Evolutionary conservation across 2,329 filamentous ascomycete genomes (phyloP), one percentile per base, ranked within the genome.

Genomic region (Trichoderma sp.): DNA sequence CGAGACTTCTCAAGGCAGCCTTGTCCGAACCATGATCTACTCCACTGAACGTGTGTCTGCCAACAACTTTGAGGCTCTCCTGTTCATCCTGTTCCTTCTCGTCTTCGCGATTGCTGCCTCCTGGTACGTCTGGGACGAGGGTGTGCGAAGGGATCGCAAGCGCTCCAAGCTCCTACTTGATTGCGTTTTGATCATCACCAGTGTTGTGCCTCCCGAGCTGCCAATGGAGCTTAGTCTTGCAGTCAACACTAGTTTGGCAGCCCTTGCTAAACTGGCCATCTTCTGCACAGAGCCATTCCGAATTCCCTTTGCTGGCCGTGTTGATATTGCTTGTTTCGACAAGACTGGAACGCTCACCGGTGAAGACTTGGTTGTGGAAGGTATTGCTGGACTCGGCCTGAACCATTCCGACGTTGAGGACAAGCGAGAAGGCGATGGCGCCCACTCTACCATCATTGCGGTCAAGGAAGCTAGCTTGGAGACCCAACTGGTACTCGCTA

Each of bases 21-120:
- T 99, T 73, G 96, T 99, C 73, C 93, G 96, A 74, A 99, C 96
- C 76, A 99, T 99, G 96, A 99, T 99, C 79, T 99, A 97, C 85
- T 98, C 97, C 1, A 99, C 96, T 2, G 96, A 99, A 82, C 94
- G 95, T 75, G 95, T 99, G 28, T 98, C 95, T n/a, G 96, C 96
- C 77, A 98, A 98, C 84, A 98, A 99, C 79, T 91, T 91, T 58
- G 96, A 99, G 83, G 96, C 96, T 2, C 85, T 99, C n/a, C 87
- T 97, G 73, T 99, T 99, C 85, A 99, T 99, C 76, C 87, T 99
- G 73, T 99, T 99, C 87, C 88, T 99, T 32, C 89, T 97, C 70
- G 89, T 98, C 77, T 99, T 99, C 83, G 97, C 97, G 77, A 89
- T 99, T 80, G 97, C 96, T 71, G 96, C 96, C 67, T 97, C 96